A percentile compares a stretch with the other conserved stretches of the same genome.
phyloP scores from a whole-genome alignment of 306 rosid species.

The Quillaja saponaria region DNA sequence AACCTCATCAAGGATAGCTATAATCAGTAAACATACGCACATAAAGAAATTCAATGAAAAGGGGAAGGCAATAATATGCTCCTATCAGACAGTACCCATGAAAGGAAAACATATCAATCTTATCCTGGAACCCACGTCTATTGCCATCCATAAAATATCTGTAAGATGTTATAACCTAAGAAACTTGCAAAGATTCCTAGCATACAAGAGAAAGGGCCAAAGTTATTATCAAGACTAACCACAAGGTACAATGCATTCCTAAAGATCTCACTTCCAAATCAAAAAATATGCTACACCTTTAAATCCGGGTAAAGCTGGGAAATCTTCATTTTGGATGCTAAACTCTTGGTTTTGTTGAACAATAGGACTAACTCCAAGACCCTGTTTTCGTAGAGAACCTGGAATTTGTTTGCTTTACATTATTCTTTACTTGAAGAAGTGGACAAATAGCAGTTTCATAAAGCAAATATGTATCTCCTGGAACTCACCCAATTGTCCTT shows the following conservation, averaged over 20 bases:
- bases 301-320: constrained; percentile 95
- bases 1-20: no score
- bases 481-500: constrained; percentile 82
- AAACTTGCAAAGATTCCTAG: constrained; percentile 12
- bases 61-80: no score
- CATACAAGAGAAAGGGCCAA: not conserved
- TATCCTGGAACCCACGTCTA: constrained; percentile 2
- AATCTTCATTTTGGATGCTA: constrained; percentile 96
- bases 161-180: not conserved
- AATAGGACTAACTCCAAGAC: constrained; percentile 87
- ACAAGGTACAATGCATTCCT: not conserved
- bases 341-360: constrained; percentile 98
- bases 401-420: constrained; percentile 33
- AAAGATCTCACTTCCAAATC: not conserved
- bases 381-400: constrained; percentile 97
- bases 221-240: constrained; percentile 8
- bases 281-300: constrained; percentile 64
- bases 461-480: constrained; percentile 23
- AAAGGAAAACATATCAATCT: constrained; percentile 6
- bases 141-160: not conserved
- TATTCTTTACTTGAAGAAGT: constrained; percentile 26
- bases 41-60: no score
- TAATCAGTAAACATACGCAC: no score
- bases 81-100: not conserved
- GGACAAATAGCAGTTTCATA: not conserved